Percentiles rank a stretch among this genome's conserved stretches.
Conservation (phyloP, 768 basidiomycete species). For the Suillus spraguei region DNA sequence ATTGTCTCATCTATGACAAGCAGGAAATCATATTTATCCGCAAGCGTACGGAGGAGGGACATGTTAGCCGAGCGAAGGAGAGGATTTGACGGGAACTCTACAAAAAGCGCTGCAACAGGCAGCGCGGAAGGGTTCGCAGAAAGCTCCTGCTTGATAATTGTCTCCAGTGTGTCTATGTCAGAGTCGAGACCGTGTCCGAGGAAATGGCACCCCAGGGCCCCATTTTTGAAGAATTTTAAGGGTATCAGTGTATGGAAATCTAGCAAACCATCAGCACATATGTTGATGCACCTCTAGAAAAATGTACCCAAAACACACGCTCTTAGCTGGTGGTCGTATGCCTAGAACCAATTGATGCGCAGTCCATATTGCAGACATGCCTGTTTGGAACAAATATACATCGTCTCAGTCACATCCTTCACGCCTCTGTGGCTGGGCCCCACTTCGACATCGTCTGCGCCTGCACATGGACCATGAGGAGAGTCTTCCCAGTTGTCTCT, state of each 20-base stretch:
- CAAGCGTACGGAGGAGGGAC: conserved; percentile 69
- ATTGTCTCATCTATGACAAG: conserved; percentile 94
- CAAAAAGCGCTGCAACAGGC: conserved; percentile 80
- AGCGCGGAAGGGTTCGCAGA: conserved; percentile 43
- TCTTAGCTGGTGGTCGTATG: conserved; percentile 65
- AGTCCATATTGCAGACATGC: conserved; percentile 95
- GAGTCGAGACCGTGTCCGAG: conserved; percentile 77
- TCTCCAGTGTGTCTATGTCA: conserved; percentile 75
- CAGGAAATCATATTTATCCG: conserved; percentile 87
- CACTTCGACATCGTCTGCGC: conserved; percentile 45
- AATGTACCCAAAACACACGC: conserved; percentile 90
- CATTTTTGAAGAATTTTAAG: conserved; percentile 94
- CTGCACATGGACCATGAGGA: conserved; percentile 42
- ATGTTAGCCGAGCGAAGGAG: conserved; percentile 86
- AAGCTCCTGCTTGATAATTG: conserved; percentile 52
- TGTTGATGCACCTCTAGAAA: not conserved
- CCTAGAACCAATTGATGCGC: conserved; percentile 72
- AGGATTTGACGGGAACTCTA: conserved; percentile 96
- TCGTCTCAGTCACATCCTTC: conserved; percentile 76
- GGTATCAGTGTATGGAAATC: conserved; percentile 95
- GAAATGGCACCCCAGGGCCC: conserved; percentile 93
- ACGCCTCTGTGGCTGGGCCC: conserved; percentile 74
- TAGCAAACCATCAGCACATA: conserved; percentile 30
- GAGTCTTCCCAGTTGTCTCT: conserved; percentile 48
- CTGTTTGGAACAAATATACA: conserved; percentile 84